Evolutionary conservation across 2,329 filamentous ascomycete genomes (phyloP), one percentile per base, ranked within the genome.

Genomic region (Fusarium redolens): DNA sequence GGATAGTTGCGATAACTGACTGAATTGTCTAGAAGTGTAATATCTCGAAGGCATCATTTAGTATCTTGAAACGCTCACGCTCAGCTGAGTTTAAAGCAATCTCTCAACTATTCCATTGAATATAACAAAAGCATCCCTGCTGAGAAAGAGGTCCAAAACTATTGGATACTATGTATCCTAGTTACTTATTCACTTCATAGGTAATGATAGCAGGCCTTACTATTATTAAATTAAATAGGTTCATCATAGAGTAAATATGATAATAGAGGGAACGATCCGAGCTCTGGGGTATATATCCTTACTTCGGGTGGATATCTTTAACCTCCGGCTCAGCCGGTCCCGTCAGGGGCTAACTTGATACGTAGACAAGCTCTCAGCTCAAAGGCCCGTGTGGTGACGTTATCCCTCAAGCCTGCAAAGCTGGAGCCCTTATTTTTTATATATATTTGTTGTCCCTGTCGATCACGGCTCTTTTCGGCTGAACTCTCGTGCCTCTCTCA

Each of bases 311-410:
- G 59, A 20, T 47, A 22, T 41, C 56, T 60, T 56, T 48, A 52
- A 38, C 22, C 65, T 62, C 45, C 59, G 37, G 37, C 28, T 33
- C 14, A 55, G 17, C 41, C 37, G 41, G 55, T 35, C 37, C 37
- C 37, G 55, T 35, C 43, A n/a, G 59, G 41, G 48, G 15, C 64
- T 69, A 55, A 61, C 14, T 48, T 31, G 17, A 48, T 31, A 22
- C n/a, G 57, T 65, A 66, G 31, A 48, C 52, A 30, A 45, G 40
- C 54, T 56, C 30, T 33, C 38, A 45, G 58, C 30, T 69, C 59
- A 48, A 41, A 37, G 54, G 31, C 50, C 22, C 18, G 18, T 22
- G 22, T 43, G 41, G 51, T 65, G 59, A 69, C 43, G 52, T 69
- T 65, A 43, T 65, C 25, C 28, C 51, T 51, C 38, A 41, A 45